These are phyloP conservation scores for Solanum hybrid DNA, from an alignment of 305 asterid genomes.

Conservation along the genomic window DNA sequence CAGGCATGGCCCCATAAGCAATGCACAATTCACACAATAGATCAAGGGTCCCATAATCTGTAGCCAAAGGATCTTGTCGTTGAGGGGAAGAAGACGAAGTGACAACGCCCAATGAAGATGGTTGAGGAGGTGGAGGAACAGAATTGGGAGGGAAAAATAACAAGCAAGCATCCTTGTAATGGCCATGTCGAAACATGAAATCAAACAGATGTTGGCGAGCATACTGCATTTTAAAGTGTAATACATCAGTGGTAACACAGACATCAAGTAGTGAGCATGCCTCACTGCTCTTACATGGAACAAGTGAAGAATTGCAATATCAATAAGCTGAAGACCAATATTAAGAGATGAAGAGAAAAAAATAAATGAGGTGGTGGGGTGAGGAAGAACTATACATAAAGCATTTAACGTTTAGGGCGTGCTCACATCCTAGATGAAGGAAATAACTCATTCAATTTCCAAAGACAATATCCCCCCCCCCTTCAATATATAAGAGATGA, in stretches of 20 bases:
- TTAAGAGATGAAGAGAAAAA: background rate
- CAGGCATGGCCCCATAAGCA: slow-evolving; percentile 83
- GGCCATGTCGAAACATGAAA: slow-evolving; percentile 94
- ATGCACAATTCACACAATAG: slow-evolving; percentile 82
- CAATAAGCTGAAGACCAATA: background rate
- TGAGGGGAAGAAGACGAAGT: slow-evolving; percentile 85
- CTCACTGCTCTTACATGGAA: background rate
- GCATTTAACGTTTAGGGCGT: background rate
- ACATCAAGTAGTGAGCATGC: background rate
- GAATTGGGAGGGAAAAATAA: slow-evolving; percentile 74
- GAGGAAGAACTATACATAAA: background rate
- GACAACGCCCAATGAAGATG: slow-evolving; percentile 48
- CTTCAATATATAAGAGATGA: background rate
- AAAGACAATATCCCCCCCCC: background rate
- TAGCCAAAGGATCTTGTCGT: slow-evolving; percentile 71
- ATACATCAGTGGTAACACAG: background rate
- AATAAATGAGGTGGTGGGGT: background rate
- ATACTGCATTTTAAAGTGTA: slow-evolving; percentile 50
- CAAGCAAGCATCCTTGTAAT: slow-evolving; percentile 78
- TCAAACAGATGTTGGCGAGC: slow-evolving; percentile 85
- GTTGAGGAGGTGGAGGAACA: slow-evolving; percentile 62
- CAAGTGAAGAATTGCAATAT: background rate
- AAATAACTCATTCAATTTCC: background rate
- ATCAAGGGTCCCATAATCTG: slow-evolving; percentile 88
- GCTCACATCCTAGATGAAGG: background rate